Evolutionary conservation across 345 rosid genomes (phyloP).

Genomic region (Carallia pectinifolia): DNA sequence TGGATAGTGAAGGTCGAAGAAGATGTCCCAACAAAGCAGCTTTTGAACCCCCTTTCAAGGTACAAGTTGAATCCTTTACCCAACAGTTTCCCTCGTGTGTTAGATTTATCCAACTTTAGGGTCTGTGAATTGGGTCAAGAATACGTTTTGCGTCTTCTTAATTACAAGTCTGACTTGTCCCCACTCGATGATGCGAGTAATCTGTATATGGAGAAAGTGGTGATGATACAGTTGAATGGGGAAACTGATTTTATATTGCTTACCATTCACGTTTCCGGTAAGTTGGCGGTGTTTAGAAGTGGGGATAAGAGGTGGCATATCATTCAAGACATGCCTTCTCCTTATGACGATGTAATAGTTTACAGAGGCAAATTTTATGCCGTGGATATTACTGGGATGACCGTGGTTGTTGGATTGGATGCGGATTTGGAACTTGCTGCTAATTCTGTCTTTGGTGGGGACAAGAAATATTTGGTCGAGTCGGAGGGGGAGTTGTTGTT

Average conservation of each 20-base stretch:
- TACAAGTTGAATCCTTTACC: slow-evolving; percentile 34
- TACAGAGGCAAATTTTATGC: slow-evolving; percentile 59
- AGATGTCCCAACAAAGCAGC: slow-evolving; percentile 33
- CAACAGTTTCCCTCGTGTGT: slow-evolving; percentile 38
- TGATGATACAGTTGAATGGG: slow-evolving; percentile 36
- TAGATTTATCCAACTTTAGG: slow-evolving; percentile 44
- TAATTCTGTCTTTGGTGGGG: slow-evolving; percentile 68
- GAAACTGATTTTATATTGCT: slow-evolving; percentile 56
- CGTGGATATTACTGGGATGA: slow-evolving; percentile 69
- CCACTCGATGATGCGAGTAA: slow-evolving; percentile 28
- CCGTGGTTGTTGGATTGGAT: slow-evolving; percentile 52
- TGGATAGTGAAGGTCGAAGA: slow-evolving; percentile 78
- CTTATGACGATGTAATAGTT: slow-evolving; percentile 78
- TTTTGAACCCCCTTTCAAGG: slow-evolving; percentile 67
- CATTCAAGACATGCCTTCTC: slow-evolving; percentile 69
- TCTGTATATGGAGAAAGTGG: slow-evolving; percentile 78
- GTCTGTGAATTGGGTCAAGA: slow-evolving; percentile 65
- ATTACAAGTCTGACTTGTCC: slow-evolving; percentile 19
- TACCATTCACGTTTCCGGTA: slow-evolving; percentile 86
- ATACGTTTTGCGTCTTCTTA: slow-evolving; percentile 56
- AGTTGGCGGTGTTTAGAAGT: slow-evolving; percentile 67
- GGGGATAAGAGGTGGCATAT: slow-evolving; percentile 64
- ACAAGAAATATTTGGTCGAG: slow-evolving; percentile 84
- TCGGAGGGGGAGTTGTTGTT: slow-evolving; percentile 67
- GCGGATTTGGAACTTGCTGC: slow-evolving; percentile 35